Percentiles rank a stretch among this genome's conserved stretches.
Evolutionary conservation across 331 rosid species (phyloP).

Genomic region (Rosa hybrid): DNA sequence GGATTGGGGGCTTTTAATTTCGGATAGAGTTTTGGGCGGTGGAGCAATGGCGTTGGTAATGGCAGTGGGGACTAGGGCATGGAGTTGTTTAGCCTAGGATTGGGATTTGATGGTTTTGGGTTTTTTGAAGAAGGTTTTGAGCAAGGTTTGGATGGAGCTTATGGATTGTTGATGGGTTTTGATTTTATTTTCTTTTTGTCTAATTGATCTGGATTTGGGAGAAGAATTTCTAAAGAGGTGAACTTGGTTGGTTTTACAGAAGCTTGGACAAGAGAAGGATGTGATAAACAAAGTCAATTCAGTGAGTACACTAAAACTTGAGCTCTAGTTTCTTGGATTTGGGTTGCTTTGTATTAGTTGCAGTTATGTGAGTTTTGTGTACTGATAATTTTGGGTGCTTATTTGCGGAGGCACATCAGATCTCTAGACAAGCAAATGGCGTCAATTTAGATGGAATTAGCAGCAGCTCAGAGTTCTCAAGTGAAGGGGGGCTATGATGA

Average conservation of each 20-base stretch:
- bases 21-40: too few relatives aligned
- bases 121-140: too few relatives aligned
- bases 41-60: too few relatives aligned
- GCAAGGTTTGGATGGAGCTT: too few relatives aligned
- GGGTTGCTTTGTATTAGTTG: conserved; percentile 20
- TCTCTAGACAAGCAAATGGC: conserved; percentile 88
- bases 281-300: conserved; percentile 66
- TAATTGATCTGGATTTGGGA: conserved; percentile 28
- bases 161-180: too few relatives aligned
- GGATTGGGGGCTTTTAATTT: too few relatives aligned
- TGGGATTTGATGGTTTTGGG: too few relatives aligned
- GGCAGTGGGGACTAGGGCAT: too few relatives aligned
- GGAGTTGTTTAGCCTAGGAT: too few relatives aligned
- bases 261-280: conserved; percentile 52
- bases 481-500: conserved; percentile 43
- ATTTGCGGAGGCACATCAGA: conserved; percentile 57
- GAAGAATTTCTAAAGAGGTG: conserved; percentile 18
- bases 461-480: conserved; percentile 69
- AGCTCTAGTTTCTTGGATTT: conserved; percentile 23
- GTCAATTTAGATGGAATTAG: conserved; percentile 73
- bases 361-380: neutral
- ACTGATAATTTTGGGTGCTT: conserved; percentile 17
- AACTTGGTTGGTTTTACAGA: conserved; percentile 37
- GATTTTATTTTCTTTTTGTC: too few relatives aligned
- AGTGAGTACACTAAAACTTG: conserved; percentile 55